Evolutionary conservation across 139 green algal genomes (phyloP), one percentile per base, ranked within the genome.

Genomic region (Tetratostichococcus sp.): DNA sequence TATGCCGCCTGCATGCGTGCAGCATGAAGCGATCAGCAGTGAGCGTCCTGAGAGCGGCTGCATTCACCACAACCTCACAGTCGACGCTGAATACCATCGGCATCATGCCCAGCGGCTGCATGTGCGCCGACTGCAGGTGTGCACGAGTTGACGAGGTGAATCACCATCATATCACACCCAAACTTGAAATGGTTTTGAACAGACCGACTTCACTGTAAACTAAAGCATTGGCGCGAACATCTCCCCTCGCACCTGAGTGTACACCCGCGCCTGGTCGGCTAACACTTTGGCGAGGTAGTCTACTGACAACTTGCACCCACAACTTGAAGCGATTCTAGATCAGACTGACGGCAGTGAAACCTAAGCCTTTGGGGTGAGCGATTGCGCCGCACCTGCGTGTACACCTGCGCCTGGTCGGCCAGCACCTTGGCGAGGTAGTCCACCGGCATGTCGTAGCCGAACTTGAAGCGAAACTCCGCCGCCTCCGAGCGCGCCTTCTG

Each of bases 381-480:
- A 73, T 11, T 50, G 39, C 30, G 30, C 76, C 14, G 22, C 39
- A 92, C 88, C 90, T 98, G 94, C 26, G 96, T 99, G 88, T 98
- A 97, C 28, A 99, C 96, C 79, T 99, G 96, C 31, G 93, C 90
- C 78, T 96, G 89, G 80, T 99, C 96, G 2, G 96, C 96, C 77
- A 99, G 83, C 69, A 91, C 80, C 66, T 91, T 90, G 1, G 95
- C 93, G 65, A 99, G 89, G 78, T 89, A 93, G 78, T 97, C 93
- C 30, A 97, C 92, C 0, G 95, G 93, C 34, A 97, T 91, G 73
- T 99, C 95, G 73, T 98, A 99, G 0, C 95, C 96, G 69, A 91
- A 97, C 70, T 95, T 97, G 86, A 91, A 93, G 2, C 90, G 82
- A 83, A 98, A 98, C 77, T 98, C 92, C 23, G 92, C 93, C 70